Evolutionary conservation across 768 basidiomycete genomes (phyloP), one percentile per base, ranked within the genome.

Genomic region (Infundibulicybe gibba): DNA sequence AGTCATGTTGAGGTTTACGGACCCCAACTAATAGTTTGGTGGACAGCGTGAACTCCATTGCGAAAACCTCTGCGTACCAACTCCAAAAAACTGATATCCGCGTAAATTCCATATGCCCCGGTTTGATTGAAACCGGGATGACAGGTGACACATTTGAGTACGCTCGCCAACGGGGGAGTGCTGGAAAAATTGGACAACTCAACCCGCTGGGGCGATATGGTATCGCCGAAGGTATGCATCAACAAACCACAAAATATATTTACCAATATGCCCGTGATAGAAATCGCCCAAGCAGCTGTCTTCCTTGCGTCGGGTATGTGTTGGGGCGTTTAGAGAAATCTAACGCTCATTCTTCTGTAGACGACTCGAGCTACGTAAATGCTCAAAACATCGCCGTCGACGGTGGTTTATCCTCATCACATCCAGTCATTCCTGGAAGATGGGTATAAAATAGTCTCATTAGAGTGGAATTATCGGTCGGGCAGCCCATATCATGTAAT

Each of bases 91-190:
- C 82, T 1, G 87, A 92, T 64, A 77, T 97, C 53, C 87, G 94
- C 38, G 85, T 97, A 52, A 95, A 93, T 64, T 74, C 85, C 38
- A 82, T 97, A 54, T 94, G 92, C 59, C 94, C 94, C 5, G 94
- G 93, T 12, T 67, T 97, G 48, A 92, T 97, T 58, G 89, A 95
- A 70, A 97, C 94, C 8, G 88, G 85, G 42, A 97, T 97, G 91
- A 94, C 94, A 2, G 69, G 65, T 41, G 59, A 54, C n/a, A 76
- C 85, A 30, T 97, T 97, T 57, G 80, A 87, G 20, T 76, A 76
- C 41, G 94, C 94, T 21, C 81, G 87, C 17, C 63, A 80, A 48
- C 77, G 83, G 19, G 94, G 94, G 8, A 87, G 72, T n/a, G 75
- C 67, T 15, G 67, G 69, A 43, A 92, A 86, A 68, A 77, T 97